Conservation (phyloP, 2,329 filamentous ascomycete genomes). For the Chaetomium olivaceum region DNA sequence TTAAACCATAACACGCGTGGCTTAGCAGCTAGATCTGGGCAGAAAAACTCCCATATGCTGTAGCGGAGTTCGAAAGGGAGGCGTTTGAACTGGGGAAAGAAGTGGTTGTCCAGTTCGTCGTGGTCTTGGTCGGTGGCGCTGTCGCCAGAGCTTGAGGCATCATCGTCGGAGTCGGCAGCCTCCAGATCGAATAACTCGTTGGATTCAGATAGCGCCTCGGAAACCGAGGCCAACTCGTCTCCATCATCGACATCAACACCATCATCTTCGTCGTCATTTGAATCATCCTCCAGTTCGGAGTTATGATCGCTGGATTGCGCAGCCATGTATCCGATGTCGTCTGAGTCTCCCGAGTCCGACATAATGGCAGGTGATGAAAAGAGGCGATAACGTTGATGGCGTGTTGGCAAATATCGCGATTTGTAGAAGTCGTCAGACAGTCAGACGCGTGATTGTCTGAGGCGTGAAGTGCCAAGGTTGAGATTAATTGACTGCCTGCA, state of each 20-base stretch:
- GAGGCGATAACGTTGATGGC: neutral
- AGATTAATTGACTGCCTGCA: neutral
- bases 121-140: neutral
- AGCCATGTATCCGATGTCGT: slow-evolving; percentile 12
- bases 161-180: slow-evolving; percentile 35
- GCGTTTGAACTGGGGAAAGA: slow-evolving; percentile 40
- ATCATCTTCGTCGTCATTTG: neutral
- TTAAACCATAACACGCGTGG: slow-evolving; percentile 34
- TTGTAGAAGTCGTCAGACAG: neutral
- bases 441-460: neutral
- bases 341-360: slow-evolving; percentile 24
- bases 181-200: slow-evolving; percentile 37
- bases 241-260: too few relatives aligned
- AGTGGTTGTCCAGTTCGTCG: slow-evolving; percentile 13
- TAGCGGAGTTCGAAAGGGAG: slow-evolving; percentile 41
- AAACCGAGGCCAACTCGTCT: neutral
- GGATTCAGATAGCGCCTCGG: neutral
- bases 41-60: slow-evolving; percentile 40
- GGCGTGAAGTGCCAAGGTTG: neutral
- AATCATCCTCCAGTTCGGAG: slow-evolving; percentile 27
- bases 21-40: slow-evolving; percentile 36
- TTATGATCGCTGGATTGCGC: slow-evolving; percentile 16
- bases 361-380: neutral
- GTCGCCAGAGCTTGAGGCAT: slow-evolving; percentile 19
- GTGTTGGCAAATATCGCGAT: neutral